Percentiles rank a stretch among this genome's conserved stretches.
Conservation (phyloP, 2,329 filamentous ascomycete genomes). For the Diaporthe caulivora region DNA sequence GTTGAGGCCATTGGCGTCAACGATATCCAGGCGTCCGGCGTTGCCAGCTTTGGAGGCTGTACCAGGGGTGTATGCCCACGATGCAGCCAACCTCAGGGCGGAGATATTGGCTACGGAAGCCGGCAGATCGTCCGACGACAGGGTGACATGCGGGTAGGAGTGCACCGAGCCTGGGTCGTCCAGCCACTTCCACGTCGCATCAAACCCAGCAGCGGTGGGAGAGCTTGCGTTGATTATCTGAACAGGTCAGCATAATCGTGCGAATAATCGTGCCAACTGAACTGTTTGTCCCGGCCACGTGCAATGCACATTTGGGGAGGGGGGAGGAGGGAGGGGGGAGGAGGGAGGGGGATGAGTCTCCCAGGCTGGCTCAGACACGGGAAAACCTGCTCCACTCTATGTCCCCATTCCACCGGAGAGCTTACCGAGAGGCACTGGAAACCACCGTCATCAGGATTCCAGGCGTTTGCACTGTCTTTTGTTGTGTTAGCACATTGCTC, state of each 20-base stretch:
- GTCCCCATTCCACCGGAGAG: neutral
- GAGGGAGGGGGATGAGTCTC: no score
- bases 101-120: conserved; percentile 47
- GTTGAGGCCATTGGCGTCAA: conserved; percentile 44
- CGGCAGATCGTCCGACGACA: conserved; percentile 45
- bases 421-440: conserved; percentile 49
- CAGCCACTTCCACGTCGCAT: conserved; percentile 50
- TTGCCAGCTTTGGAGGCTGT: conserved; percentile 40
- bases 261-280: neutral
- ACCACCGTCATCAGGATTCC: conserved; percentile 46
- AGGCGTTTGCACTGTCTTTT: conserved; percentile 49
- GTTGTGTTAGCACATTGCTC: conserved; percentile 22
- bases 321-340: no score
- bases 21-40: conserved; percentile 38
- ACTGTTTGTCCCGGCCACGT: neutral
- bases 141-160: conserved; percentile 51
- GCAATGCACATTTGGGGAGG: neutral
- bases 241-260: neutral
- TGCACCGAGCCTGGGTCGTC: conserved; percentile 46
- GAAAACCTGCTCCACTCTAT: neutral
- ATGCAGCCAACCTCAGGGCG: conserved; percentile 44
- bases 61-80: conserved; percentile 49
- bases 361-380: conserved; percentile 22
- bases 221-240: conserved; percentile 39
- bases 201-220: conserved; percentile 42